These are phyloP conservation scores for Lachancea nothofagi DNA, from an alignment of 805 yeast species.

Conservation along the genomic window DNA sequence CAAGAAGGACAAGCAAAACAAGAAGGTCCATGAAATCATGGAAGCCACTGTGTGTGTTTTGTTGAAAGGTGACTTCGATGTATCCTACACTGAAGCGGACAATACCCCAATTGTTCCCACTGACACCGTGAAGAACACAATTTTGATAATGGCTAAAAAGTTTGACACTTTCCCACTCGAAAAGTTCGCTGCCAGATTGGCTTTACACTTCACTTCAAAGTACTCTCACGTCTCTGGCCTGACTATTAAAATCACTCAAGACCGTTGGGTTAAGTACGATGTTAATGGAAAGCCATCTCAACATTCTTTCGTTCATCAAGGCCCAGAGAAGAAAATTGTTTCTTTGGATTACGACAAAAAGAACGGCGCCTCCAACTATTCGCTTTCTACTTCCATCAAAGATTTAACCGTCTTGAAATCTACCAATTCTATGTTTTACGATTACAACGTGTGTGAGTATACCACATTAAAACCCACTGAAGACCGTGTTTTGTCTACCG, in stretches of 20 bases:
- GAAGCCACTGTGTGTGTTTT: conserved; percentile 79
- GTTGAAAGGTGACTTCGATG: conserved; percentile 72
- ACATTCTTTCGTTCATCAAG: conserved; percentile 82
- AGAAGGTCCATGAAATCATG: conserved; percentile 70
- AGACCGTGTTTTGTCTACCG: conserved; percentile 86
- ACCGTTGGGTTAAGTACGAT: conserved; percentile 70
- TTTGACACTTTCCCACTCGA: conserved; percentile 88
- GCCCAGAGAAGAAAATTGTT: conserved; percentile 72
- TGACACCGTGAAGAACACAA: conserved; percentile 87
- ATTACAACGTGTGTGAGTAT: conserved; percentile 79
- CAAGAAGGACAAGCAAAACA: conserved; percentile 67
- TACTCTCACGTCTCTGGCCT: conserved; percentile 74
- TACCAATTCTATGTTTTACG: conserved; percentile 90
- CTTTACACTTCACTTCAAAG: conserved; percentile 70
- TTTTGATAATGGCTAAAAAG: conserved; percentile 74
- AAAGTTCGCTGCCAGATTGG: conserved; percentile 79
- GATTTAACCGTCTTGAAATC: conserved; percentile 82
- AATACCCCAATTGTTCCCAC: conserved; percentile 89
- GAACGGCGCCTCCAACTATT: conserved; percentile 43
- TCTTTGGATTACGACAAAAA: conserved; percentile 45
- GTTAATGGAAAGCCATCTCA: conserved; percentile 73
- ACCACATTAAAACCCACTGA: conserved; percentile 79
- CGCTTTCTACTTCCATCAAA: conserved; percentile 62
- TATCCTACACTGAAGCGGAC: conserved; percentile 82
- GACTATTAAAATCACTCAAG: conserved; percentile 61